Conservation (phyloP, 1,139 yeast species). For the Taiozyma sp. region DNA sequence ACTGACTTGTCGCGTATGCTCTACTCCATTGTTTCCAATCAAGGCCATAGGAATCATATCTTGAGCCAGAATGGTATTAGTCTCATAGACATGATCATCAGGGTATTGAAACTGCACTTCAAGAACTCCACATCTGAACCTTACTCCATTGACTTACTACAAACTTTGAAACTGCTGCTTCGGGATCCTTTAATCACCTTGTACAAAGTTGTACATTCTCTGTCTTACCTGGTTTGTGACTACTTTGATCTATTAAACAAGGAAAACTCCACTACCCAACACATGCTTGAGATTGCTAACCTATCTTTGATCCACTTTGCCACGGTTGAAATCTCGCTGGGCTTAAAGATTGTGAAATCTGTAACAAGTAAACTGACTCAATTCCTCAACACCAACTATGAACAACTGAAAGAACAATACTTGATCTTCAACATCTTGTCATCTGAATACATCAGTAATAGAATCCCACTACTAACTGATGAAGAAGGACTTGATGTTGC, state of each 20-base stretch:
- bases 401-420: conserved; percentile 20
- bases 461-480: conserved; percentile 5
- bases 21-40: conserved; percentile 26
- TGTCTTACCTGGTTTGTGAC: conserved; percentile 8
- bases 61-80: conserved; percentile 1
- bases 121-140: conserved; percentile 22
- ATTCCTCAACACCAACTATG: conserved; percentile 17
- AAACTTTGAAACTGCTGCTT: conserved; percentile 13
- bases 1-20: conserved; percentile 32
- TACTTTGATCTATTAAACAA: conserved; percentile 14
- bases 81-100: conserved; percentile 25
- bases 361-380: conserved; percentile 11
- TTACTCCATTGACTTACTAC: conserved; percentile 28
- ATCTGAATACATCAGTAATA: conserved; percentile 11
- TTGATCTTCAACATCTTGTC: conserved; percentile 19
- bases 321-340: conserved; percentile 10
- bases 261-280: conserved; percentile 14
- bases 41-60: conserved; percentile 31
- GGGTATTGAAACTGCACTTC: conserved; percentile 13
- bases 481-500: conserved; percentile 3
- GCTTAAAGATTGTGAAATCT: conserved; percentile 12
- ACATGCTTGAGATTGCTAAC: conserved; percentile 17
- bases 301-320: conserved; percentile 8
- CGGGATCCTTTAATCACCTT: conserved; percentile 6
- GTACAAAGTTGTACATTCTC: conserved; percentile 4